These are phyloP conservation scores for Echria macrotheca DNA, from an alignment of 495 filamentous ascomycete genomes.

Conservation along the genomic window DNA sequence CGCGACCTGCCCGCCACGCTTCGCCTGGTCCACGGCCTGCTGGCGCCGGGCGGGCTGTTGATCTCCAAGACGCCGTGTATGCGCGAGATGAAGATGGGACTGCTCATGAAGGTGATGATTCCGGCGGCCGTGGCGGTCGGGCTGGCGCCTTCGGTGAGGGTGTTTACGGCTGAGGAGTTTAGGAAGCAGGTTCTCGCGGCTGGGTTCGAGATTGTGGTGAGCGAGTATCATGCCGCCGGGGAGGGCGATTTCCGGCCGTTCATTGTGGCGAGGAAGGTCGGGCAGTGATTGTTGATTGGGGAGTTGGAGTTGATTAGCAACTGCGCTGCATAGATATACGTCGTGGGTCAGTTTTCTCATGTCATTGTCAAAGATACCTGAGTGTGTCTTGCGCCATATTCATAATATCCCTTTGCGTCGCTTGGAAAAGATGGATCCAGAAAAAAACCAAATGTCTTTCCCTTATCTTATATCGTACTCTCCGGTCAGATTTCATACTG, in stretches of 20 bases:
- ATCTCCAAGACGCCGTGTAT: slow-evolving; percentile 3
- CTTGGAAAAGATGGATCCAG: too few species aligned
- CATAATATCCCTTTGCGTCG: too few species aligned
- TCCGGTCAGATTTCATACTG: slow-evolving; percentile 35
- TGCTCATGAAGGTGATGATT: background rate
- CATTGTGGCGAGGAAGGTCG: slow-evolving; percentile 2
- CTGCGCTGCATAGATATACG: too few species aligned
- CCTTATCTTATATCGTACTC: too few species aligned
- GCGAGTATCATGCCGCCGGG: background rate
- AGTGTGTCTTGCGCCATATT: too few species aligned
- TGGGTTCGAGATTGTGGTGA: background rate
- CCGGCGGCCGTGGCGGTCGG: background rate
- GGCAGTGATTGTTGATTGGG: too few species aligned
- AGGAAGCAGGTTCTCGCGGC: background rate
- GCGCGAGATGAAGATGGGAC: background rate
- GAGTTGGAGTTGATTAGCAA: too few species aligned
- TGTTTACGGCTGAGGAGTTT: background rate
- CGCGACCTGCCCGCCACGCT: background rate
- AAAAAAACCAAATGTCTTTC: too few species aligned
- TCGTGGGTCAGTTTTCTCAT: too few species aligned
- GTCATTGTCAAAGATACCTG: too few species aligned
- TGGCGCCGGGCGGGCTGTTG: background rate
- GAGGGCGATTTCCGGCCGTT: background rate
- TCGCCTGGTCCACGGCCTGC: background rate
- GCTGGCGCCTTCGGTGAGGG: background rate